Base-by-base conservation (phyloP, 2,329 filamentous ascomycete species). In the Annulohypoxylon truncatum region DNA sequence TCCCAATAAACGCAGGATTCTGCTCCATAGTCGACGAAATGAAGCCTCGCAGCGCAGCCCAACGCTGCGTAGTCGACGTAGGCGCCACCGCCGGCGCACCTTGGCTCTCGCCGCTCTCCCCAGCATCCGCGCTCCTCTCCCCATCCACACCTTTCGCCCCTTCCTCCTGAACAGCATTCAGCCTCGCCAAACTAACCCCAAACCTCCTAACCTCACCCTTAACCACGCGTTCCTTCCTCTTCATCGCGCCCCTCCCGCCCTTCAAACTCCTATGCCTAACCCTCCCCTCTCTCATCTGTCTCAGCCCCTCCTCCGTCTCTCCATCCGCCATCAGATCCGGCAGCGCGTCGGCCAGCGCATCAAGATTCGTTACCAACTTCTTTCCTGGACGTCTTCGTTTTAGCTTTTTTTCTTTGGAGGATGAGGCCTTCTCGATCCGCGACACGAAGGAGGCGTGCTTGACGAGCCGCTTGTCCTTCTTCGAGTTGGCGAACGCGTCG, bases 21-120 rank as follows among this genome's bases (percentile, higher is more conserved):
- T 93, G 91, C 80, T 97, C 93, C 89, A 97, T 93, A 0, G 93
- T 97, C 42, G 90, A 86, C 1, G 92, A 90, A 54, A 97, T 96
- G 76, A 95, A 96, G 8, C 84, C 89, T 73, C 94, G 88, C 78
- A 98, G 77, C 13, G 93, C 93, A 28, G 91, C 91, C 91, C 93
- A 97, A 59, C 92, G 83, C 73, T 84, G 88, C 8, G 86, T 81
- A 13, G 85, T 88, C 9, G 80, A 77, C 6, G 58, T 57, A 4
- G 78, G 61, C 13, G 52, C 53, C 3, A 48, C 72, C 4, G 71
- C 64, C 31, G 66, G 61, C 12, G 68, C 54, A n/a, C 13, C 22
- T 18, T 18, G 24, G 5, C 4, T 31, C 26, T 8, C 31, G 10
- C 8, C 31, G n/a, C n/a, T n/a, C n/a, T n/a, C n/a, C n/a, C n/a